These are phyloP conservation scores for Penicillium sp. DNA, from an alignment of 2,329 filamentous ascomycete genomes.

Conservation along the genomic window DNA sequence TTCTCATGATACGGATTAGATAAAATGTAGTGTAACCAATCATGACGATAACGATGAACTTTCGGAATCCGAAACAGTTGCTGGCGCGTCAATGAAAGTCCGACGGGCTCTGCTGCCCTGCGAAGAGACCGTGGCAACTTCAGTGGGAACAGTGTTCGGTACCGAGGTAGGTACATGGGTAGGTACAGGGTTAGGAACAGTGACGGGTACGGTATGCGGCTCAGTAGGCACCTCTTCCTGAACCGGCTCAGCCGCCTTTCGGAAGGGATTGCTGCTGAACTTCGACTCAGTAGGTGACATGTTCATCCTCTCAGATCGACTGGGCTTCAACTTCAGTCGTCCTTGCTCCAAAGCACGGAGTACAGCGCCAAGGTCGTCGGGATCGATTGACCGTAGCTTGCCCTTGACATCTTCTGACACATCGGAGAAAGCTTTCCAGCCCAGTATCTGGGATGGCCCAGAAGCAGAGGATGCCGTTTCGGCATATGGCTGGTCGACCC, in stretches of 20 bases:
- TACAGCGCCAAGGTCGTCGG: constrained; percentile 35
- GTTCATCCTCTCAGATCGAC: constrained; percentile 31
- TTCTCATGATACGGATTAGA: not conserved
- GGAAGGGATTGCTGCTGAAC: constrained; percentile 19
- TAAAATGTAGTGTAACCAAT: not conserved
- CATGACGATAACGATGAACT: constrained; percentile 20
- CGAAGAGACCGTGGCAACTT: constrained; percentile 17
- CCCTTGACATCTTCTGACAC: constrained; percentile 40
- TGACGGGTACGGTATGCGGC: constrained; percentile 21
- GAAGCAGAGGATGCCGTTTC: constrained; percentile 24
- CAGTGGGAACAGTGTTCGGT: constrained; percentile 23
- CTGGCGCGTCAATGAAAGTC: constrained; percentile 20
- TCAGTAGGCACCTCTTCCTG: constrained; percentile 18
- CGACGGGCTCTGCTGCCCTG: not conserved
- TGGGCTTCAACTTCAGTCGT: constrained; percentile 35
- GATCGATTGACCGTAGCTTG: constrained; percentile 39
- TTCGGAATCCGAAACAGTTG: constrained; percentile 28
- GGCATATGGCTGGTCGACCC: constrained; percentile 24
- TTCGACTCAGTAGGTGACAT: constrained; percentile 37
- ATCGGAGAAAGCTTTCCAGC: constrained; percentile 35
- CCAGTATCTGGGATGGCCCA: constrained; percentile 16
- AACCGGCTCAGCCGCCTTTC: constrained; percentile 13
- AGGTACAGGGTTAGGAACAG: not conserved
- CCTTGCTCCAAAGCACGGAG: constrained; percentile 39
- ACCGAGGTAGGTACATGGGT: not conserved